Evolutionary conservation across 306 rosid genomes (phyloP).

Genomic region (Albizia julibrissin): DNA sequence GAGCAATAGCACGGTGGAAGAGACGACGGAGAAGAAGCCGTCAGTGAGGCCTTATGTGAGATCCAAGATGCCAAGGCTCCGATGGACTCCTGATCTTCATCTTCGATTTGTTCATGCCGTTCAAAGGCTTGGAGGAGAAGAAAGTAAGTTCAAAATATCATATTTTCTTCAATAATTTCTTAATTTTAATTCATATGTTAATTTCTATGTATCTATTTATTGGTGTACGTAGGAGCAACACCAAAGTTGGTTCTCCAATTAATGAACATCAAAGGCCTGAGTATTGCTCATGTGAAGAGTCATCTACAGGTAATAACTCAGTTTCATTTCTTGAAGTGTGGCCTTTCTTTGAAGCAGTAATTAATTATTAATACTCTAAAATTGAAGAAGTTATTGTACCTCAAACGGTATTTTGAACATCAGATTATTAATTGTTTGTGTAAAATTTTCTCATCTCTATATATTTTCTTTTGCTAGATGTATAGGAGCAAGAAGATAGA

Average conservation of each 20-base stretch:
- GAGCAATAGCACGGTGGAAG: slow-evolving; percentile 92
- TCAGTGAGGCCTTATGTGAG: slow-evolving; percentile 87
- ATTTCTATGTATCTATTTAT: not conserved
- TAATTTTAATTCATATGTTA: not conserved
- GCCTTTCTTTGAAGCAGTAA: not conserved
- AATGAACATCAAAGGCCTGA: slow-evolving; percentile 91
- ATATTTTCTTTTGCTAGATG: slow-evolving; percentile 58
- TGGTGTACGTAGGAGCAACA: slow-evolving; percentile 72
- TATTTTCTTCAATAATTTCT: not conserved
- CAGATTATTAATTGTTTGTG: not conserved
- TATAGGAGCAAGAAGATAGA: slow-evolving; percentile 82
- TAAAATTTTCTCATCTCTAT: not conserved
- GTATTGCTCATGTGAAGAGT: slow-evolving; percentile 96
- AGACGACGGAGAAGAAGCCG: slow-evolving; percentile 55
- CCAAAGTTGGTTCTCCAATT: slow-evolving; percentile 97
- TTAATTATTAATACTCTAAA: not conserved
- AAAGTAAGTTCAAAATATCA: slow-evolving; percentile 52
- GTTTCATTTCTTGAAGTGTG: not conserved
- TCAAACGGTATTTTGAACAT: not conserved
- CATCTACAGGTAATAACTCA: slow-evolving; percentile 74
- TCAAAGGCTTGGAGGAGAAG: slow-evolving; percentile 95
- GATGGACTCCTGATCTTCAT: slow-evolving; percentile 96
- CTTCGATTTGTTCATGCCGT: slow-evolving; percentile 86
- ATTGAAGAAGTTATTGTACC: not conserved
- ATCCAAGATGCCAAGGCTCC: slow-evolving; percentile 88